Evolutionary conservation across 192 early-diverging fungal genomes (phyloP).

Genomic region (Coemansia furcata): DNA sequence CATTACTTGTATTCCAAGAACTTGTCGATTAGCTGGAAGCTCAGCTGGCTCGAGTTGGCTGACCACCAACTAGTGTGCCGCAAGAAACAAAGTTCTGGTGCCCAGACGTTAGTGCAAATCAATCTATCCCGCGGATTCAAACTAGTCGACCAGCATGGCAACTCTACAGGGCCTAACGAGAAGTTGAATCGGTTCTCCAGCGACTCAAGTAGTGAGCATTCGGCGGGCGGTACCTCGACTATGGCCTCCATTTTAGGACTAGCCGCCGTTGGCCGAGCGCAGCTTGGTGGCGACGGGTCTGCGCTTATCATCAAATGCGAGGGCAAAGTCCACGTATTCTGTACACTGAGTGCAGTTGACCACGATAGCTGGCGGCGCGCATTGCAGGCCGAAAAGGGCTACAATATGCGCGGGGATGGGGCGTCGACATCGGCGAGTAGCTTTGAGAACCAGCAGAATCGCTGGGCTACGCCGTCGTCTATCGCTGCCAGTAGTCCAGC

Average conservation of each 20-base stretch:
- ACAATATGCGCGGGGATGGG: not conserved
- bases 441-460: not conserved
- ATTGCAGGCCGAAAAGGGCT: constrained; percentile 17
- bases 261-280: constrained; percentile 11
- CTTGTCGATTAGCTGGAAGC: constrained; percentile 32
- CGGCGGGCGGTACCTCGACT: not conserved
- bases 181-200: constrained; percentile 1
- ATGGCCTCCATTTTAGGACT: not conserved
- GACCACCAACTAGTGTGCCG: constrained; percentile 18
- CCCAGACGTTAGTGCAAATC: constrained; percentile 1
- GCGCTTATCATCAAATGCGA: constrained; percentile 34
- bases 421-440: constrained; percentile 9
- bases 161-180: constrained; percentile 11
- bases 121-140: constrained; percentile 30
- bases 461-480: not conserved
- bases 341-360: constrained; percentile 33
- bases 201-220: constrained; percentile 9
- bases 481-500: not conserved
- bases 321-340: constrained; percentile 29
- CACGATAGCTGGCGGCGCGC: constrained; percentile 35
- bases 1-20: constrained; percentile 39
- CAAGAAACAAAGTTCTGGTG: constrained; percentile 4
- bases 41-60: constrained; percentile 46
- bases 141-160: constrained; percentile 29
- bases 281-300: constrained; percentile 25